Percentiles rank a stretch among this genome's conserved stretches.
These are phyloP conservation scores for Amorphotheca resinae DNA, from an alignment of 495 filamentous ascomycete species.

Conservation along the genomic window DNA sequence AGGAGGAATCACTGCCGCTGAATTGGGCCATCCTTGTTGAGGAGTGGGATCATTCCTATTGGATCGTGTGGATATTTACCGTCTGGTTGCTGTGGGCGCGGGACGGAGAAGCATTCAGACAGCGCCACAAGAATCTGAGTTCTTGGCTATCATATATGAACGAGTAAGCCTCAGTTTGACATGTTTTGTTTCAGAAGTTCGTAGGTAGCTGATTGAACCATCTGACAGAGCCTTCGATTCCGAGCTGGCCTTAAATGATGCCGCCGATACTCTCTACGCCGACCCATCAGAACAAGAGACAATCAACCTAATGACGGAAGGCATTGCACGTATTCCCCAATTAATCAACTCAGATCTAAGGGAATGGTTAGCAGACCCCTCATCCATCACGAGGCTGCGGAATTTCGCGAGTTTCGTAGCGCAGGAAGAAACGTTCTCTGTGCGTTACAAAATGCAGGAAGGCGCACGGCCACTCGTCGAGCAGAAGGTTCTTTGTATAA, in stretches of 20 bases:
- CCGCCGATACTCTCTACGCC: not conserved
- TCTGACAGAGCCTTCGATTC: constrained; percentile 1
- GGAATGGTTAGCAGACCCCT: not conserved
- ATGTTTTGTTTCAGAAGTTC: not conserved
- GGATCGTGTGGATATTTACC: constrained; percentile 13
- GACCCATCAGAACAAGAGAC: constrained; percentile 2
- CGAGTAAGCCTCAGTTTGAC: not conserved
- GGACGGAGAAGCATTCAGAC: constrained; percentile 6
- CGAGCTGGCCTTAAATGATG: not conserved
- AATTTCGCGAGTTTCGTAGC: constrained; percentile 13
- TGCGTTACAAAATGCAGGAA: not conserved
- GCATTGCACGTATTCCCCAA: constrained; percentile 1
- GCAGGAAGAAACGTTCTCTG: constrained; percentile 4
- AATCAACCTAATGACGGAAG: constrained; percentile 4
- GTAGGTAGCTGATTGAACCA: not conserved
- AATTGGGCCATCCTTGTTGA: constrained; percentile 14
- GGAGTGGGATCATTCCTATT: constrained; percentile 17
- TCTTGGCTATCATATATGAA: constrained; percentile 2
- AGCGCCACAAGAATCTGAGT: not conserved
- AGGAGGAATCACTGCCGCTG: constrained; percentile 13
- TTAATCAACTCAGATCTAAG: not conserved
- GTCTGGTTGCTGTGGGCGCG: constrained; percentile 10
- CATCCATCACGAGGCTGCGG: not conserved
- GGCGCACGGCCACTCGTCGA: not conserved
- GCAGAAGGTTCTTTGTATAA: not conserved